Evolutionary conservation across 352 stramenopile species (phyloP).

Genomic region (Thalassiosira hispida): DNA sequence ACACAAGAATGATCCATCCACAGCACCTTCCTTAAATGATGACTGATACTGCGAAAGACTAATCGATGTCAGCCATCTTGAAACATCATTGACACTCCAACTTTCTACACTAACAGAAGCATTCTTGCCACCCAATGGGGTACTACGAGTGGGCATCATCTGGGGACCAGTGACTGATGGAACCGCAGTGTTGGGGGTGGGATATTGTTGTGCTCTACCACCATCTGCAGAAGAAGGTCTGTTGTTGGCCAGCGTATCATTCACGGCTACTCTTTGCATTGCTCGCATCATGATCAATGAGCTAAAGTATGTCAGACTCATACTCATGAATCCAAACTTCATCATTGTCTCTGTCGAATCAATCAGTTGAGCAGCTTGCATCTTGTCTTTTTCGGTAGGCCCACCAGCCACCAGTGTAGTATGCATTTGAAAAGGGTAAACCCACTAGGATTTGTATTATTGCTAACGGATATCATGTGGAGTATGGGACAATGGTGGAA

Average conservation of each 20-base stretch:
- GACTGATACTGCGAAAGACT: conserved; percentile 85
- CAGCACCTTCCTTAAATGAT: conserved; percentile 83
- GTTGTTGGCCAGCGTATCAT: conserved; percentile 91
- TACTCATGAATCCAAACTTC: conserved; percentile 98
- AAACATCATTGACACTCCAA: conserved; percentile 87
- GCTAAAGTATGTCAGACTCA: conserved; percentile 97
- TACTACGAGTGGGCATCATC: too few relatives aligned
- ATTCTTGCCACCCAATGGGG: conserved; percentile 28
- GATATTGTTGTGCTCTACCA: too few relatives aligned
- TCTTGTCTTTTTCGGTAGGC: conserved; percentile 78
- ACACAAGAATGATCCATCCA: conserved; percentile 87
- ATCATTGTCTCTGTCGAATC: conserved; percentile 97
- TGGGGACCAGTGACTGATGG: too few relatives aligned
- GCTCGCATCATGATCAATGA: conserved; percentile 96
- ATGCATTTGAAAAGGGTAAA: too few relatives aligned
- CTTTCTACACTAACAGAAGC: conserved; percentile 65
- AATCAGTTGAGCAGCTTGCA: conserved; percentile 94
- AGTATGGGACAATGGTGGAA: too few relatives aligned
- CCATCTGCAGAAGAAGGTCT: too few relatives aligned
- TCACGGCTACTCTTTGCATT: conserved; percentile 92
- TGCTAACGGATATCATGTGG: too few relatives aligned
- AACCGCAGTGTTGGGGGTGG: too few relatives aligned
- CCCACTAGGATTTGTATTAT: too few relatives aligned
- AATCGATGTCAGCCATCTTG: conserved; percentile 83
- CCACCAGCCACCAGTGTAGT: too few relatives aligned